Base-by-base conservation (phyloP, 164 flowering plant genomes). In the Macadamia tetraphylla region DNA sequence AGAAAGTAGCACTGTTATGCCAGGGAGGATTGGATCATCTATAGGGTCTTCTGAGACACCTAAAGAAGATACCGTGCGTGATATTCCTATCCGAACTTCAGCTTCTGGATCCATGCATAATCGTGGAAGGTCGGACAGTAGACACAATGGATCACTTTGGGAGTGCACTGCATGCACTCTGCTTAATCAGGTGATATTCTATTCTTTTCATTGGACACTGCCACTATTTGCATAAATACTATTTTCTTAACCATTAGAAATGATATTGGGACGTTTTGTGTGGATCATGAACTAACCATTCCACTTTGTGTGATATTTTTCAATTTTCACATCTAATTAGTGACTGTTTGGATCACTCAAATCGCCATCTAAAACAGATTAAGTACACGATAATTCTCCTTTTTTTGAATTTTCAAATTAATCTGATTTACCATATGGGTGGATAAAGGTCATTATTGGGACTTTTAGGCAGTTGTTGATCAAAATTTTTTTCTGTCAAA, bases 101-200 rank as follows among this genome's bases (percentile, higher is more conserved):
- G 49, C 62, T 29, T 70, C 76, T 67, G 68, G 51, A 15, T 63
- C 77, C n/a, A 23, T 53, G 14, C 48, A 18, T 56, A 56, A 62
- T 62, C 56, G 46, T 29, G 29, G 69, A 46, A 68, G 49, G 29
- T 18, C 61, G 44, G 64, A 67, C 10, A 62, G 49, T 57, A 15
- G 42, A 7, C 81, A 70, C 10, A 77, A 76, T 65, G 48, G 72
- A 51, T 58, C 60, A 6, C 69, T 51, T 79, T 94, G 98, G 98
- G 86, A 85, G 73, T 91, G 99, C 77, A 74, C 58, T 60, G 62
- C 64, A 1, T 94, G 99, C 87, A 94, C 97, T 64, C 79, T 90
- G 60, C 60, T 90, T 65, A 94, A 94, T 79, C 85, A 84, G 56
- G 97, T 91, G 77, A 82, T 70, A 9, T 55, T 55, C 57, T 64